Evolutionary conservation across 2,329 filamentous ascomycete genomes (phyloP), one percentile per base, ranked within the genome.

Genomic region (Pseudophaeomoniella oleicola): DNA sequence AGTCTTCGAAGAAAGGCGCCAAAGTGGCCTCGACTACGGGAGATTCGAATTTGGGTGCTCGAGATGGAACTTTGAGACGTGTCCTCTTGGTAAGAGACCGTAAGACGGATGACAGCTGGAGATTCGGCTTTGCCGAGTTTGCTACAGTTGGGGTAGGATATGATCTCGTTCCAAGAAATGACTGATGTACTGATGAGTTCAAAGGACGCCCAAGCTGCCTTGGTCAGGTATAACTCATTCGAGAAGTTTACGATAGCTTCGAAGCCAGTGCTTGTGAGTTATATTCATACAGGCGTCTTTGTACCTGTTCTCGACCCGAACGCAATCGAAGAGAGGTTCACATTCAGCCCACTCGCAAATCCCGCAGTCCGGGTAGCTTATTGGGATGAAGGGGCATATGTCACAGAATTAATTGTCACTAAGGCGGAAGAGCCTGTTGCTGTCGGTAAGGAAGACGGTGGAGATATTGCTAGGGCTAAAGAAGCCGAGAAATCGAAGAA

Each of bases 111-210:
- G 77, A 82, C 41, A 84, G 78, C 36, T 82, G 81, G 67, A 73
- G 78, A 45, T 92, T 84, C 48, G 84, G 83, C 0, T 92, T 92
- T 56, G 84, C 78, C 1, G 84, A 92, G 54, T 92, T 87, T 52
- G 78, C 74, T 47, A 80, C 74, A 0, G 63, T 84, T 13, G 75
- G 81, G 46, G 65, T 64, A 56, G 32, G 45, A 16, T 13, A 16
- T 4, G 41, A 36, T 16, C 4, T 16, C 13, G 16, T 16, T 29
- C 17, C 19, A 19, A 16, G 27, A 34, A 13, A 14, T 9, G 2
- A 22, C 11, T 41, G 30, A 31, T 29, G n/a, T 19, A 14, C 34
- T 30, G 19, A 30, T n/a, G n/a, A n/a, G n/a, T n/a, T n/a, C 18
- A 16, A 32, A 66, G 52, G 82, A 90, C 54, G 81, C 84, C 2